Conservation (phyloP, 257 asterid species). For the Lycium barbarum region DNA sequence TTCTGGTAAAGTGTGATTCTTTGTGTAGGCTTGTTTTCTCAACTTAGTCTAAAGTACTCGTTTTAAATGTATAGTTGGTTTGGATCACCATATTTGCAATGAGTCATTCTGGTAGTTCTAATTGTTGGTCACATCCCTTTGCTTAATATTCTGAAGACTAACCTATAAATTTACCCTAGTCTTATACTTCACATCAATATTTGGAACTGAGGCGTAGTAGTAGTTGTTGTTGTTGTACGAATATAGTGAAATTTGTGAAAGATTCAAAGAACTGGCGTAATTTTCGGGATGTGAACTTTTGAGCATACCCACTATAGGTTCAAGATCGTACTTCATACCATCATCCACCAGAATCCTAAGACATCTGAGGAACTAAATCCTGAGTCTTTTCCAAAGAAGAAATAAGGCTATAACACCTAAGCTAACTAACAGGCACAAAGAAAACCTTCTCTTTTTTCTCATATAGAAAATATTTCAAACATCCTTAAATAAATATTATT, state of each 20-base stretch:
- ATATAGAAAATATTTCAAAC: background rate
- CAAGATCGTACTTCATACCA: background rate
- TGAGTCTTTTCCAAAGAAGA: background rate
- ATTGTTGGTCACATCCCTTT: background rate
- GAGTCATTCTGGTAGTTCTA: background rate
- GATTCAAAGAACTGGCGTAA: background rate
- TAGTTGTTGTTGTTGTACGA: background rate
- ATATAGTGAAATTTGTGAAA: background rate
- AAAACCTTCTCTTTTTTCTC: background rate
- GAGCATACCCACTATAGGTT: background rate
- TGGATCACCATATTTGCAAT: constrained; percentile 15
- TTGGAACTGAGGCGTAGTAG: too few species aligned
- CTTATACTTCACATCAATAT: too few species aligned
- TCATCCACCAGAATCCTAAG: background rate
- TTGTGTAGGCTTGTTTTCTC: background rate
- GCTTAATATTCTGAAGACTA: constrained; percentile 11
- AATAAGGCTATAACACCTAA: background rate
- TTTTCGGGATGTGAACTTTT: constrained; percentile 7
- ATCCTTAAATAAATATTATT: background rate
- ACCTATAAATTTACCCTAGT: background rate
- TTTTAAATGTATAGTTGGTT: background rate
- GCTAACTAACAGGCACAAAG: background rate
- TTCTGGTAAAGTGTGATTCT: constrained; percentile 36
- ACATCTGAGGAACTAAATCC: background rate
- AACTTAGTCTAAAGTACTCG: background rate